These are phyloP conservation scores for Phytophthora pluvialis DNA, from an alignment of 352 stramenopile species.

Conservation along the genomic window DNA sequence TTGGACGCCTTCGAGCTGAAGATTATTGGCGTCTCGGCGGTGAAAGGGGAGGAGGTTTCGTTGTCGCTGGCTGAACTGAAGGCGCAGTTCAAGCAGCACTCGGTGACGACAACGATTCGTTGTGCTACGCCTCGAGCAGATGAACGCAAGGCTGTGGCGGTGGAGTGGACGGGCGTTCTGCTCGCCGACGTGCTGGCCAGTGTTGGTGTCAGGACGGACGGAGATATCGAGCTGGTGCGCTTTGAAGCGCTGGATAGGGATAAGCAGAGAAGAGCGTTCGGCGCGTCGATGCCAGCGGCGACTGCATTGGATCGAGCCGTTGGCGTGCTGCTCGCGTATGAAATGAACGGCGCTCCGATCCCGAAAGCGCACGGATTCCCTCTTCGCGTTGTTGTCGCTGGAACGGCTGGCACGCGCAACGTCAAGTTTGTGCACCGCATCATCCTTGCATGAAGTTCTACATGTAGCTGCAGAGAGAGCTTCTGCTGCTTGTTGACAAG, in stretches of 20 bases:
- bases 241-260: conserved; percentile 59
- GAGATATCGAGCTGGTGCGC: conserved; percentile 50
- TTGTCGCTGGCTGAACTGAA: conserved; percentile 91
- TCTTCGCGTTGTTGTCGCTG: conserved; percentile 92
- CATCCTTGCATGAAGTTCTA: conserved; percentile 26
- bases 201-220: conserved; percentile 52
- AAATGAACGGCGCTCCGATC: conserved; percentile 92
- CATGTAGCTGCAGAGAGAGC: not conserved
- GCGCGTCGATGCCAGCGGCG: conserved; percentile 81
- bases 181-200: conserved; percentile 87
- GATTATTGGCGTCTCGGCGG: not conserved
- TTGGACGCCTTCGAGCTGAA: conserved; percentile 17
- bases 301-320: conserved; percentile 89
- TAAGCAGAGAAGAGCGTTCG: conserved; percentile 51
- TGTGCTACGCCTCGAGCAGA: conserved; percentile 68
- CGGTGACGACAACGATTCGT: conserved; percentile 88
- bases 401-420: conserved; percentile 87
- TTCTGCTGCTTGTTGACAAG: too few relatives aligned
- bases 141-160: conserved; percentile 38
- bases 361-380: conserved; percentile 95
- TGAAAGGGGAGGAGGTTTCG: conserved; percentile 16
- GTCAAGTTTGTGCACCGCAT: conserved; percentile 95
- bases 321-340: conserved; percentile 94
- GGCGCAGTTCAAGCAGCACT: conserved; percentile 72
- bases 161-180: conserved; percentile 90